Evolutionary conservation across 352 stramenopile species (phyloP), one percentile per base, ranked within the genome.

Genomic region (Stephanocyclus meneghinianus): DNA sequence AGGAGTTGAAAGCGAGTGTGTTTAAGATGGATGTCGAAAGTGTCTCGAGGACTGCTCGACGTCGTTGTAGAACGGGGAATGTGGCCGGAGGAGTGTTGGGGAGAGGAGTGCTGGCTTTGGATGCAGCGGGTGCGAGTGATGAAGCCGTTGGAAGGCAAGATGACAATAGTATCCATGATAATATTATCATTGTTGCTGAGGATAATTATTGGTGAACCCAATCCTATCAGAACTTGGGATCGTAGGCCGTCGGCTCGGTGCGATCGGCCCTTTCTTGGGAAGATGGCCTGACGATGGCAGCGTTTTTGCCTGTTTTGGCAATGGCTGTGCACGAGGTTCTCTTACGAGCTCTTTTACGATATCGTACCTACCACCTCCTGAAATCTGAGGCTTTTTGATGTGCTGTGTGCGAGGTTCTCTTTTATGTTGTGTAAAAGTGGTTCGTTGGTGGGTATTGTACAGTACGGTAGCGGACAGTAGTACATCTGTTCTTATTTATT

Each of bases 1-100:
- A 45, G 5, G 30, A 13, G 18, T 59, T 40, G 29, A 56, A 44
- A 6, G 13, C 42, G 57, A 59, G 40, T 44, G 59, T 10, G 35
- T 35, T 57, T 9, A 47, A 10, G 32, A 50, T n/a, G 2, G 55
- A n/a, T 0, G n/a, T 1, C 5, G 30, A 48, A 13, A 72, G 16
- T 15, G 71, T 68, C 68, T 68, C 26, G 56, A 74, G 37, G 6
- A 73, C 18, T 55, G 37, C 40, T 18, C 56, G 72, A 47, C 72
- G 62, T 45, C 51, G 59, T 30, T 55, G 47, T 2, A 11, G 18
- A n/a, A 45, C 4, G 4, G 11, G 44, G 55, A 8, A 45, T 63
- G 26, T 45, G 26, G 10, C 11, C n/a, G 15, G 55, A 45, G 9
- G 29, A 63, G 11, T 0, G 35, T 6, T 44, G 30, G 21, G 15